These are phyloP conservation scores for Discostella pseudostelligera DNA, from an alignment of 108 stramenopile species.

Conservation along the genomic window DNA sequence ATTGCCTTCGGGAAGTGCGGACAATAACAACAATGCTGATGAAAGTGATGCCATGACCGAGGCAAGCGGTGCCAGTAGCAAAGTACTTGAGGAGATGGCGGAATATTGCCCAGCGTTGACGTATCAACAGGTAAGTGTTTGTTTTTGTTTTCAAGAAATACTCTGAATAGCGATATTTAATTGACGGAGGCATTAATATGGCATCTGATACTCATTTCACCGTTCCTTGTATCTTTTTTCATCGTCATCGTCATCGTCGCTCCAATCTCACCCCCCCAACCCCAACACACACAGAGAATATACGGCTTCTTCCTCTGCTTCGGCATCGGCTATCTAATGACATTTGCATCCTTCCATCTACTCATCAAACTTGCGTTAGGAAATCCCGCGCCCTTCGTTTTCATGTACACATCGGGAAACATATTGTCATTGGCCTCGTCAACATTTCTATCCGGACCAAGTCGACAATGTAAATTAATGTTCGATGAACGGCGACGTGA, in stretches of 20 bases:
- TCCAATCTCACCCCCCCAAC: not conserved
- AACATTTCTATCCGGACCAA: slow-evolving; percentile 43
- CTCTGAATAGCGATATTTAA: too few relatives aligned
- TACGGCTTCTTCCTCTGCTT: slow-evolving; percentile 74
- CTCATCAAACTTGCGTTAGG: slow-evolving; percentile 78
- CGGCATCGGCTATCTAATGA: slow-evolving; percentile 75
- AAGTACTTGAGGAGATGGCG: slow-evolving; percentile 58
- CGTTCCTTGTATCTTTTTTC: too few relatives aligned
- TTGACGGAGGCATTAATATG: too few relatives aligned
- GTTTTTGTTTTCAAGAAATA: too few relatives aligned
- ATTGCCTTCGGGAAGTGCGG: slow-evolving; percentile 2
- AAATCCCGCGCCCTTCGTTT: slow-evolving; percentile 80
- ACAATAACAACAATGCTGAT: slow-evolving; percentile 7
- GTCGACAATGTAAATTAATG: slow-evolving; percentile 59
- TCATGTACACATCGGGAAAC: slow-evolving; percentile 63
- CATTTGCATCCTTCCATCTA: slow-evolving; percentile 77
- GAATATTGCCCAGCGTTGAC: slow-evolving; percentile 79
- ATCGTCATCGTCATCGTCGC: not conserved
- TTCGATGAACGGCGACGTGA: slow-evolving; percentile 69
- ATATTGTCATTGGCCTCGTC: slow-evolving; percentile 27
- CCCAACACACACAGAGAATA: slow-evolving; percentile 31
- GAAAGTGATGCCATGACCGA: slow-evolving; percentile 29
- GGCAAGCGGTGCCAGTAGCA: not conserved
- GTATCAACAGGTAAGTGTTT: slow-evolving; percentile 70
- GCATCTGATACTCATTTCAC: too few relatives aligned